Evolutionary conservation across 345 rosid genomes (phyloP).

Genomic region (Turnera subulata): DNA sequence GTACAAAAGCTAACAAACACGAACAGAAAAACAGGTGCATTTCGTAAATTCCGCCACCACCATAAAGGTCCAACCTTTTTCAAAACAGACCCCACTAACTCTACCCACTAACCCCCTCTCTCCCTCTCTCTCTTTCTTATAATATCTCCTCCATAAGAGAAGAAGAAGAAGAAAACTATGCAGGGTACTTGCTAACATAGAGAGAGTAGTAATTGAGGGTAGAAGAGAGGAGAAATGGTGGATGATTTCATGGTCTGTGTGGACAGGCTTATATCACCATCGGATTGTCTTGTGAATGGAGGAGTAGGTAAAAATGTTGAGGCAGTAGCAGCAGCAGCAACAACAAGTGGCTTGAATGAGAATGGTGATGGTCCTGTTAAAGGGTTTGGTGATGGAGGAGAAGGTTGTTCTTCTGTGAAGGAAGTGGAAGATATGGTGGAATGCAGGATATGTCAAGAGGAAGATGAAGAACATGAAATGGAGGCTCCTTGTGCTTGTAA

Average conservation of each 20-base stretch:
- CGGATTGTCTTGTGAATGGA: conserved; percentile 30
- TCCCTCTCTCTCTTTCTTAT: neutral
- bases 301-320: conserved; percentile 7
- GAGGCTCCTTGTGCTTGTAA: conserved; percentile 67
- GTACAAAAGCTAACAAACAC: neutral
- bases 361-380: conserved; percentile 11
- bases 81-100: conserved; percentile 8
- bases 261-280: conserved; percentile 33
- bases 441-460: conserved; percentile 74
- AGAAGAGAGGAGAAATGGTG: conserved; percentile 25
- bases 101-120: neutral
- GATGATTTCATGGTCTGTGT: conserved; percentile 44
- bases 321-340: neutral
- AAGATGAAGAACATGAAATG: conserved; percentile 38
- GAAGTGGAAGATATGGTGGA: conserved; percentile 32
- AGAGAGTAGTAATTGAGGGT: neutral
- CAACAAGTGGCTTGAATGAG: neutral
- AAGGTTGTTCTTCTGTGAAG: conserved; percentile 31
- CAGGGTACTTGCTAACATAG: neutral
- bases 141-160: neutral
- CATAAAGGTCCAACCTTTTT: conserved; percentile 6
- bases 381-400: conserved; percentile 13
- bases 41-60: conserved; percentile 35
- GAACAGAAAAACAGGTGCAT: conserved; percentile 7
- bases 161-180: neutral